Evolutionary conservation across 2,329 filamentous ascomycete species (phyloP).

Genomic region (Fusarium sp.): DNA sequence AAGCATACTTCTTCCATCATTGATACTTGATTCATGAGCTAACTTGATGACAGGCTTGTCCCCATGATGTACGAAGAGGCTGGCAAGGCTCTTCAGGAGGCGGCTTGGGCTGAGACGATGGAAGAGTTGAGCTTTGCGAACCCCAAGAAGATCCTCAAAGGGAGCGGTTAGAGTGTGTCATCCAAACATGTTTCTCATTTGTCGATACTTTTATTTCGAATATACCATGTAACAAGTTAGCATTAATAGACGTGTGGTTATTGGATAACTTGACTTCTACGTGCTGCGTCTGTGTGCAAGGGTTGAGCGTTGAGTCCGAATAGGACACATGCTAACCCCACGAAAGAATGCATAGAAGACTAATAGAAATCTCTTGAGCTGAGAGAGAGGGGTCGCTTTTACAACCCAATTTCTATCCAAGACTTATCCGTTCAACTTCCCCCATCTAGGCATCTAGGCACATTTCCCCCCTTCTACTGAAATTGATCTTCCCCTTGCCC

Average conservation of each 20-base stretch:
- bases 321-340: neutral
- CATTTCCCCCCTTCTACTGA: neutral
- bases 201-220: neutral
- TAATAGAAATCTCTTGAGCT: neutral
- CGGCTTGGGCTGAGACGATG: conserved; percentile 39
- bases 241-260: neutral
- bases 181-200: neutral
- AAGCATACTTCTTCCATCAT: neutral
- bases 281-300: neutral
- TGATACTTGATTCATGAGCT: neutral
- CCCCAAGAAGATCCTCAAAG: conserved; percentile 17
- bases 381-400: neutral
- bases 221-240: neutral
- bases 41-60: conserved; percentile 21
- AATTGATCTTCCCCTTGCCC: neutral
- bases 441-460: neutral
- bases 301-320: neutral
- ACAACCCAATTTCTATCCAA: neutral
- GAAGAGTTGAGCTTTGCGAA: conserved; percentile 37
- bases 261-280: neutral
- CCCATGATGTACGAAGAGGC: conserved; percentile 36
- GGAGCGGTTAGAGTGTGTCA: neutral
- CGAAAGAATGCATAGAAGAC: neutral
- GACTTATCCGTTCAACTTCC: neutral
- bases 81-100: conserved; percentile 32